Base-by-base conservation (phyloP, 2,329 filamentous ascomycete species). In the Aureobasidium sp. region DNA sequence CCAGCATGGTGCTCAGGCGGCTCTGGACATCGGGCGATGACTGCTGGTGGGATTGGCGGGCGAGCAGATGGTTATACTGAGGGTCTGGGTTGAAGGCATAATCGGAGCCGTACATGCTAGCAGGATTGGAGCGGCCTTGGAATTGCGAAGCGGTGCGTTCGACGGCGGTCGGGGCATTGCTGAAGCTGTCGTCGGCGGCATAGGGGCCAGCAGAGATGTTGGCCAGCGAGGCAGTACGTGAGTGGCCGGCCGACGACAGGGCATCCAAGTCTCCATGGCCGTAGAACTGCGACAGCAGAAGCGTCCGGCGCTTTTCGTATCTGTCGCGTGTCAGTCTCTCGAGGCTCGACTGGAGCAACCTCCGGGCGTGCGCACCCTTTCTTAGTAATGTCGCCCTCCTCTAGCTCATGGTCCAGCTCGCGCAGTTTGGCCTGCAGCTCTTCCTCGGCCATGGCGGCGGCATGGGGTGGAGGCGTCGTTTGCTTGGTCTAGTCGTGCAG, bases 311-410 rank as follows among this genome's bases (percentile, higher is more conserved):
- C 78, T 99, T 99, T 76, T 99, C 91, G 75, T 93, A 95, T 69
- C 90, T 95, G 60, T 64, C 60, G 13, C 44, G 11, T 16, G 59
- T 61, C 48, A 63, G 48, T 54, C 32, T 54, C 21, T 21, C 10
- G 53, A 36, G 9, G 16, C 8, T 27, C 29, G 41, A 34, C 30
- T n/a, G 41, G n/a, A 11, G 9, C 9, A 62, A 71, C 85, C 21
- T 21, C 7, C 21, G 30, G 34, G 25, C n/a, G 9, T 16, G 27
- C 51, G 74, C 85, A 97, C 87, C 94, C 94, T 82, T 99, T 99
- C 73, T 90, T 83, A 70, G 94, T 99, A 71, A 99, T 97, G 75
- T 99, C 94, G 70, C 94, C 94, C 76, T 99, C 94, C 86, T 96
- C 89, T 66, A 97, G 80, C 78, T 99, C 94, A 73, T 84, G 86